Evolutionary conservation across 108 stramenopile species (phyloP), one percentile per base, ranked within the genome.

Genomic region (Poteriospumella lacustris): DNA sequence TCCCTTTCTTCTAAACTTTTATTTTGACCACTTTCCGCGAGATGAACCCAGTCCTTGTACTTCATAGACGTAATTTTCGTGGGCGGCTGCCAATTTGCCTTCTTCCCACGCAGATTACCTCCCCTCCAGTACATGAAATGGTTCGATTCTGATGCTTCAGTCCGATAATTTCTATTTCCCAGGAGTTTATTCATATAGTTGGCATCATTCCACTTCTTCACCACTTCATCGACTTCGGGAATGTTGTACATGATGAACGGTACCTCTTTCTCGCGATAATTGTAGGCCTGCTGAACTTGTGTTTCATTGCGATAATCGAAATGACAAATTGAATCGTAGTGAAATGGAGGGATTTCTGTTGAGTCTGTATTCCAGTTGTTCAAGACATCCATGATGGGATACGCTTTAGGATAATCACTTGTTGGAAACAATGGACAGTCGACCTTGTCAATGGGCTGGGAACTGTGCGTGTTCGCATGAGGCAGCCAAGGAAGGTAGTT

Each of bases 231-330:
- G 38, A 95, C 89, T n/a, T 83, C 76, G 24, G 96, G 96, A 83
- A 96, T 92, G 68, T 92, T 87, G 56, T 90, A 84, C n/a, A 97
- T 83, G 24, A 97, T 85, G 85, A 97, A 99, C n/a, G 98, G 96
- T 39, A 95, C 82, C 84, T 99, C 96, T 15, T 84, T 85, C 12
- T 88, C 78, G 26, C 96, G 88, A 83, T 97, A 98, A 26, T 77
- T 80, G 39, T 87, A 80, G 1, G 92, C 92, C 85, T 95, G 93
- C 59, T 78, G 79, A 26, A 90, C 79, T 59, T 76, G 40, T 5
- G 60, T 12, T 59, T 96, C 92, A 1, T 86, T 91, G 36, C 85
- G 47, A 78, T 93, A 86, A 77, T 87, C 83, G 39, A 78, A 86
- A 56, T 81, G 76, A 43, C 86, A 84, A 0, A 85, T 42, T 1